Evolutionary conservation across 306 rosid species (phyloP).

Genomic region (Pterocarpus macrocarpus): DNA sequence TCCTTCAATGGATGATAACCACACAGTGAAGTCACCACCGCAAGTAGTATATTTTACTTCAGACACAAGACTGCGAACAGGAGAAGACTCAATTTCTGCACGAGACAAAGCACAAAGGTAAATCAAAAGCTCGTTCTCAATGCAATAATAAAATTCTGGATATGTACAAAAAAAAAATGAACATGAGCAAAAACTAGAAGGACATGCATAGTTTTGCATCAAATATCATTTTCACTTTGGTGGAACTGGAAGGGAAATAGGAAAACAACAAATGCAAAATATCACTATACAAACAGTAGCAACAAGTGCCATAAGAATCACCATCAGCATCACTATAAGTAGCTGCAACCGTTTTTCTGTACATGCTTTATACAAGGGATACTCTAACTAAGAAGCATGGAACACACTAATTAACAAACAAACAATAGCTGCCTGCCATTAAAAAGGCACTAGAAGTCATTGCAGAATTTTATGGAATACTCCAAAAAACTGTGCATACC

Average conservation of each 20-base stretch:
- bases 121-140: conserved; percentile 1
- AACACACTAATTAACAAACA: conserved; percentile 3
- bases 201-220: background rate
- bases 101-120: conserved; percentile 30
- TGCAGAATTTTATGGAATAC: conserved; percentile 12
- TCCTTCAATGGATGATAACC: conserved; percentile 93
- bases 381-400: conserved; percentile 2
- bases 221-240: background rate
- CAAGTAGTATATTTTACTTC: conserved; percentile 79
- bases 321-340: conserved; percentile 25
- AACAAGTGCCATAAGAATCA: background rate
- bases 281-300: conserved; percentile 9
- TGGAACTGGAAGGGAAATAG: background rate
- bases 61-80: conserved; percentile 89
- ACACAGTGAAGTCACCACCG: conserved; percentile 91
- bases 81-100: conserved; percentile 83
- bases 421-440: conserved; percentile 13
- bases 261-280: background rate
- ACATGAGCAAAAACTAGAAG: background rate
- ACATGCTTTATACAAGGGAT: background rate
- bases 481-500: conserved; percentile 58
- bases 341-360: background rate
- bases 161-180: background rate
- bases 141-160: background rate
- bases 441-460: background rate